These are phyloP conservation scores for Tricholoma saponaceum DNA, from an alignment of 768 basidiomycete genomes.

Conservation along the genomic window DNA sequence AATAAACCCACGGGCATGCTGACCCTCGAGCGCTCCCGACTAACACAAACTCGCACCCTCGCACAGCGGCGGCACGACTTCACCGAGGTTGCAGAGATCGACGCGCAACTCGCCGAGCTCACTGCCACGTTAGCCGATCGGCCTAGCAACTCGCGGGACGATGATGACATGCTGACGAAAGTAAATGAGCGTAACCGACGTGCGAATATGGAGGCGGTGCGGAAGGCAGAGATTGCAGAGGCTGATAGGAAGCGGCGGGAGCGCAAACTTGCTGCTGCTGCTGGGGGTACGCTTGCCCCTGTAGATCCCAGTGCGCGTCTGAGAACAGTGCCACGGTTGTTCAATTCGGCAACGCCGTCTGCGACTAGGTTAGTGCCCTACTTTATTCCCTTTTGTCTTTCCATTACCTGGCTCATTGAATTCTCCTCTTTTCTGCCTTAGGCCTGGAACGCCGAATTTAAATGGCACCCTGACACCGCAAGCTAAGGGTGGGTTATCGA, in stretches of 20 bases:
- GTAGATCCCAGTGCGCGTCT: constrained; percentile 65
- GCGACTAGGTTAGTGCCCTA: constrained; percentile 53
- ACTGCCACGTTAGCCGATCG: constrained; percentile 16
- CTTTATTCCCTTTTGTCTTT: not conserved
- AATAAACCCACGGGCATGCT: constrained; percentile 30
- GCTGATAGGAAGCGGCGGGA: constrained; percentile 69
- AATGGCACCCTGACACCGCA: constrained; percentile 31
- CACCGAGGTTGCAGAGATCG: constrained; percentile 56
- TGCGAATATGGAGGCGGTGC: constrained; percentile 76
- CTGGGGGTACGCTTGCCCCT: constrained; percentile 35
- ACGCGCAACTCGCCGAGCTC: constrained; percentile 58
- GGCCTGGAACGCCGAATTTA: constrained; percentile 47
- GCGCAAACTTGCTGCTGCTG: constrained; percentile 47
- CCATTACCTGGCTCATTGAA: constrained; percentile 3
- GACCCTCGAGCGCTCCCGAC: constrained; percentile 60
- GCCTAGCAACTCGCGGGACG: constrained; percentile 13
- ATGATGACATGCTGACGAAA: constrained; percentile 56
- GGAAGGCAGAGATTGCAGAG: constrained; percentile 69
- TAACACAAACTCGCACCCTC: constrained; percentile 68
- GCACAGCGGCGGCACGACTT: constrained; percentile 73
- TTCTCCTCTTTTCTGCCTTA: constrained; percentile 21
- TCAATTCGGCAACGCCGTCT: constrained; percentile 40
- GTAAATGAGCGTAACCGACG: constrained; percentile 91
- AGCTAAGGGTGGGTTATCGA: constrained; percentile 23
- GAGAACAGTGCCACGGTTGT: constrained; percentile 57